A percentile compares a stretch with the other conserved stretches of the same genome.
Conservation (phyloP, 2,329 filamentous ascomycete species). For the Colletotrichum tamarilloi region DNA sequence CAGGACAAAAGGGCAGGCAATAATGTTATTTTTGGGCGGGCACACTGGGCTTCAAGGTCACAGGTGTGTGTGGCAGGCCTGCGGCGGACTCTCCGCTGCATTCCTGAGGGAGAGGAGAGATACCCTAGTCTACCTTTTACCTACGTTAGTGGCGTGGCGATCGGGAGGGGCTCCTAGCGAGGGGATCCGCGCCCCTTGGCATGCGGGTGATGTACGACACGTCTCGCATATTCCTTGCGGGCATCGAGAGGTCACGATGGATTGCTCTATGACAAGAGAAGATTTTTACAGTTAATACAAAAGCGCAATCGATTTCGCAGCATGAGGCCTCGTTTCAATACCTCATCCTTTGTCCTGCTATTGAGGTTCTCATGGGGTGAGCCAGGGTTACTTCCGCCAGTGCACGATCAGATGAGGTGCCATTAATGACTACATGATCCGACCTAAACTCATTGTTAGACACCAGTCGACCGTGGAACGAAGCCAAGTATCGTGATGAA, state of each 20-base stretch:
- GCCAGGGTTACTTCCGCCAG: fast-evolving
- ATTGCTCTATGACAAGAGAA: fast-evolving
- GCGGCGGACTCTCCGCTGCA: neutral
- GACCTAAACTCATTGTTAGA: fast-evolving
- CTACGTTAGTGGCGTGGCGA: constrained; percentile 31
- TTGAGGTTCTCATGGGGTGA: neutral
- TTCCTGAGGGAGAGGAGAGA: neutral
- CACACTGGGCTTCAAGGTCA: neutral
- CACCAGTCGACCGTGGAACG: fast-evolving
- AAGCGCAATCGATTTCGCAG: neutral
- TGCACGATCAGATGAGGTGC: neutral
- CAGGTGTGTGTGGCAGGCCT: neutral
- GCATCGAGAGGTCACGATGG: neutral
- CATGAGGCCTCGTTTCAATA: fast-evolving
- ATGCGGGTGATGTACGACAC: neutral
- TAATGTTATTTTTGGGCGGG: neutral
- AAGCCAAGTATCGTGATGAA: neutral
- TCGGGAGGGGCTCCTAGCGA: constrained; percentile 24
- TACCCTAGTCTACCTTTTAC: constrained; percentile 8
- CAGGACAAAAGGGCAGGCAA: neutral
- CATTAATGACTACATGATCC: neutral
- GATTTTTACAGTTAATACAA: neutral
- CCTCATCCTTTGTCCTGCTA: fast-evolving
- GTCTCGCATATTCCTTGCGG: neutral
- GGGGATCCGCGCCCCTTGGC: constrained; percentile 8